A percentile compares a stretch with the other conserved stretches of the same genome.
Conservation (phyloP, 441 rosid species). For the Populus hybrid region DNA sequence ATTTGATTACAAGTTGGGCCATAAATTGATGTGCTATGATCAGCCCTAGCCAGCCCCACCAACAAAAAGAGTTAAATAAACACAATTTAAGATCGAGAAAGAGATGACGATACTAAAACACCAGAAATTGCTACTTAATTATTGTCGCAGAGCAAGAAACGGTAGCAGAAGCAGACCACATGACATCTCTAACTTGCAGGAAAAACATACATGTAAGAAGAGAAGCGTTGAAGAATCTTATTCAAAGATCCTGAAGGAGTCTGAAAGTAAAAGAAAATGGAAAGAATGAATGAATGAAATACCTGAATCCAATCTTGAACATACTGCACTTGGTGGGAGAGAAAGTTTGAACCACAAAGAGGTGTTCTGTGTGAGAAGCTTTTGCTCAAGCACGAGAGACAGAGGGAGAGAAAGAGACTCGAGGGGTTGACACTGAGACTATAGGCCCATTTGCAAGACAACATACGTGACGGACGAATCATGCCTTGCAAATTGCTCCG, state of each 20-base stretch:
- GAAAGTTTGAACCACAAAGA: background rate
- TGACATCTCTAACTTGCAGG: no score
- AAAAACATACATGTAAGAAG: background rate
- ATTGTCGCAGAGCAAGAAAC: no score
- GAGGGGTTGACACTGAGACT: background rate
- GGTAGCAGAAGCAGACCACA: no score
- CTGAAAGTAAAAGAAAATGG: background rate
- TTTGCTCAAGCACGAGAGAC: background rate
- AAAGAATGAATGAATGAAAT: background rate
- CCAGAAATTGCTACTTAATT: background rate
- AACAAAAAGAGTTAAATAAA: background rate
- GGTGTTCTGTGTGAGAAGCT: background rate
- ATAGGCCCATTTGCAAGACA: background rate
- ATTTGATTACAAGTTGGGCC: background rate
- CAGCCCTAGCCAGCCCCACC: background rate
- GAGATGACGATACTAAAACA: background rate
- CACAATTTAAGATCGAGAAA: background rate
- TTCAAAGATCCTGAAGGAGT: background rate
- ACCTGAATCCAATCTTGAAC: slow-evolving; percentile 33
- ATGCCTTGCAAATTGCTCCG: slow-evolving; percentile 5
- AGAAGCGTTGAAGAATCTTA: background rate
- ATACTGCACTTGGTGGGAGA: slow-evolving; percentile 13
- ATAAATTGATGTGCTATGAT: no score
- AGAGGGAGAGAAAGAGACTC: background rate
- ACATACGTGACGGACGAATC: background rate